Evolutionary conservation across 495 filamentous ascomycete species (phyloP), one percentile per base, ranked within the genome.

Genomic region (Sporormia fimetaria): DNA sequence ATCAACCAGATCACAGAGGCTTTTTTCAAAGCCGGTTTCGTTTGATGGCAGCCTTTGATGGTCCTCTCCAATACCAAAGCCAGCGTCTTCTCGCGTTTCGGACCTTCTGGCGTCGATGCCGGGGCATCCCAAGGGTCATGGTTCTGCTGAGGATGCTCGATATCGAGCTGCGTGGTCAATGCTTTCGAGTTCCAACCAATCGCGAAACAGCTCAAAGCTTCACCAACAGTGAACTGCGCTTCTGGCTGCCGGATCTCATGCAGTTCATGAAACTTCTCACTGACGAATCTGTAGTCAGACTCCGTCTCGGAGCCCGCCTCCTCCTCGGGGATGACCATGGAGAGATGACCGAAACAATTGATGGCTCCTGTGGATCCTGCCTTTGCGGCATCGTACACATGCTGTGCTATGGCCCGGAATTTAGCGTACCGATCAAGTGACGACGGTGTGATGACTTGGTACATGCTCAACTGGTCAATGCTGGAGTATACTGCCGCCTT

Each of bases 1-100:
- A 96, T 74, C 8, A 95, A 69, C 87, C 87, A 94, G 38, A 95
- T 92, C 0, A 81, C 81, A 3, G 85, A 86, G 11, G 87, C 86
- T 42, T 90, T 92, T 45, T 83, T 73, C 11, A 94, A 66, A 10
- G 84, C 77, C 4, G 87, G 87, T 61, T 94, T 95, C 2, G 83
- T 80, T 3, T 76, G 73, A 46, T 74, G 74, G 62, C 83, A 90
- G 51, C 87, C 78, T 1, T 62, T 56, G 16, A 94, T 66, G 4
- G 84, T 65, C 49, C 78, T 81, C 39, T 85, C 73, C 18, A 83
- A 57, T 2, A 84, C 62, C 0, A 62, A 50, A 5, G 61, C 60
- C 16, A 88, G 57, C 8, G 70, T 70, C 0, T 48, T 54, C 8
- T 67, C 52, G 14, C 75, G 66, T 41, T 42, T 42, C 4, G 51